Evolutionary conservation across 2,329 filamentous ascomycete species (phyloP).

Genomic region (Hypoxylon rubiginosum): DNA sequence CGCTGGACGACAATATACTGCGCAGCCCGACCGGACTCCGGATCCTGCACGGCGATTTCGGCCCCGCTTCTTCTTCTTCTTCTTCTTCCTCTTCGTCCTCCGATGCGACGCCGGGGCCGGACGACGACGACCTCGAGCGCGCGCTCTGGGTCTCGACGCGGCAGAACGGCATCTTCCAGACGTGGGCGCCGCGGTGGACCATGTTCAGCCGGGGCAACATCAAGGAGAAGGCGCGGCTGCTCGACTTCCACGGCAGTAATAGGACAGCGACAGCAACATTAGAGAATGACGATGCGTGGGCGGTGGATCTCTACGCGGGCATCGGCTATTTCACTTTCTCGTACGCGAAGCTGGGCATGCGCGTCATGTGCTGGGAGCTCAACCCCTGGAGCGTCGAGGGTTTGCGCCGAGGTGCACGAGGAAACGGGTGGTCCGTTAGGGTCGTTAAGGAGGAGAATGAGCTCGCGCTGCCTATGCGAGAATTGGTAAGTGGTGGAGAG

Average conservation of each 20-base stretch:
- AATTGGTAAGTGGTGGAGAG: constrained; percentile 60
- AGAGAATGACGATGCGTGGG: constrained; percentile 60
- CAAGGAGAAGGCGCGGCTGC: constrained; percentile 84
- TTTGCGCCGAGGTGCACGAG: constrained; percentile 78
- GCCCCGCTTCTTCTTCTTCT: constrained; percentile 56
- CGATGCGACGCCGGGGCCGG: constrained; percentile 42
- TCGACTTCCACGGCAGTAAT: constrained; percentile 62
- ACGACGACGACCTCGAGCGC: constrained; percentile 66
- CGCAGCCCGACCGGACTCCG: constrained; percentile 79
- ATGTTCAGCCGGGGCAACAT: constrained; percentile 97
- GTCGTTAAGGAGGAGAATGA: constrained; percentile 62
- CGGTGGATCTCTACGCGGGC: constrained; percentile 89
- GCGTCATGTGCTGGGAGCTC: constrained; percentile 89
- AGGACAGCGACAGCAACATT: constrained; percentile 11
- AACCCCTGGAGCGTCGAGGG: constrained; percentile 92
- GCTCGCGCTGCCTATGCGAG: constrained; percentile 51
- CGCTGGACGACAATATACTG: constrained; percentile 75
- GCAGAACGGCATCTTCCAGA: constrained; percentile 85
- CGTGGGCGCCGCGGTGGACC: constrained; percentile 89
- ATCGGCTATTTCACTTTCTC: constrained; percentile 95
- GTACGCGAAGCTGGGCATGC: constrained; percentile 78
- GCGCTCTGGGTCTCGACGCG: constrained; percentile 85
- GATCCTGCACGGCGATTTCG: constrained; percentile 82
- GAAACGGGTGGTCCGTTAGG: constrained; percentile 74
- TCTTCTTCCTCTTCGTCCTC: constrained; percentile 25